Evolutionary conservation across 148 eudicot genomes (phyloP), one percentile per base, ranked within the genome.

Genomic region (Chenopodium suecicum): DNA sequence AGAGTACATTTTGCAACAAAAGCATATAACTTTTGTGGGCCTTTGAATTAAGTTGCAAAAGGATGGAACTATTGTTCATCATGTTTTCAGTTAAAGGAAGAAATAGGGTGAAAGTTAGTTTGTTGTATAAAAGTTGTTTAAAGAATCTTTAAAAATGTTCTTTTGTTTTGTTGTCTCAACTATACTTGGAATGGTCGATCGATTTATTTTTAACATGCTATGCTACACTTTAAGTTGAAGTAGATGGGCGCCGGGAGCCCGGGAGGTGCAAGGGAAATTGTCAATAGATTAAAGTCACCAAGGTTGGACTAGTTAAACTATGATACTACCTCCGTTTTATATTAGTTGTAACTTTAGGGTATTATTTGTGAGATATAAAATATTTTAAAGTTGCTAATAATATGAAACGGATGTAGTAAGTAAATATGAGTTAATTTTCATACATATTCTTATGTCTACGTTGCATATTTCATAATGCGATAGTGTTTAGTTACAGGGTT

Each of bases 101-200:
- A 16, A 50, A 50, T 22, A 74, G 62, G 47, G 14, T 50, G 63
- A 46, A 52, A 48, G 37, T 56, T 54, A 16, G 19, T 74, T 41
- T 74, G 34, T 50, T 46, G 4, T 27, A 25, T 4, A 25, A 74
- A 74, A 52, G 77, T 74, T 74, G 13, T 19, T 52, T 23, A 48
- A 2, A 22, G 10, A 74, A 74, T 74, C 77, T 74, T 11, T 14
- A 1, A 27, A 74, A 50, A 32, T 56, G 60, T 52, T 14, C 13
- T 27, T 12, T 74, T 74, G 62, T 74, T 74, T 50, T 74, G 20
- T 74, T 73, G 76, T 73, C 76, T 73, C 76, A 47, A 46, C 5
- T 44, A 50, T 3, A n/a, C 48, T 47, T 73, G 58, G 10, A 11
- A 73, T 47, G 32, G 48, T 47, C 23, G 62, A 56, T 3, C 23